phyloP scores from a whole-genome alignment of 2,329 filamentous ascomycete species.

The Tolypocladium ophioglossoides region DNA sequence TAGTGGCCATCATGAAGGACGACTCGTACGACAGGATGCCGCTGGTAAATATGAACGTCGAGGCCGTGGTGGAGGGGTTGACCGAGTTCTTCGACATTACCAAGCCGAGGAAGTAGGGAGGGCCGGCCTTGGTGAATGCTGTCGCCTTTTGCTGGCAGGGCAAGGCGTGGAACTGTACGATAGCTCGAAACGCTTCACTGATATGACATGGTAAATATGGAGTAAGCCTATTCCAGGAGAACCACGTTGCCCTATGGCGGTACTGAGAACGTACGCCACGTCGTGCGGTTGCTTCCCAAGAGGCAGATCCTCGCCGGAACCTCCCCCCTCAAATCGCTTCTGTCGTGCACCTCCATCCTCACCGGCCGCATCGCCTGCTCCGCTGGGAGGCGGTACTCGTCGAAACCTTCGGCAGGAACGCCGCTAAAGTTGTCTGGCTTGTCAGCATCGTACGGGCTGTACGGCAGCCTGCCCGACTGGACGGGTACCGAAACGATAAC shows the following conservation, averaged over 20 bases:
- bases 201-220: background rate
- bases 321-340: slow-evolving; percentile 31
- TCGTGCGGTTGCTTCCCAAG: slow-evolving; percentile 34
- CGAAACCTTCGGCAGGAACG: slow-evolving; percentile 8
- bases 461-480: slow-evolving; percentile 23
- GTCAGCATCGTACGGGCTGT: slow-evolving; percentile 22
- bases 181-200: background rate
- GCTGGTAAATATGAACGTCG: slow-evolving; percentile 78
- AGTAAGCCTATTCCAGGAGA: background rate
- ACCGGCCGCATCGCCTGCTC: slow-evolving; percentile 23
- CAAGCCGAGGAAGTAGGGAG: slow-evolving; percentile 36
- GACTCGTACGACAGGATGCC: slow-evolving; percentile 77
- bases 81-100: slow-evolving; percentile 70
- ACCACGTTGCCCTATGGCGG: slow-evolving; percentile 1
- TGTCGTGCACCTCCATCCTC: slow-evolving; percentile 41
- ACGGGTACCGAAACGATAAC: slow-evolving; percentile 25
- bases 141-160: background rate
- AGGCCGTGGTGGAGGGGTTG: slow-evolving; percentile 68
- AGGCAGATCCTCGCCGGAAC: slow-evolving; percentile 40
- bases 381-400: slow-evolving; percentile 15
- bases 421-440: slow-evolving; percentile 2
- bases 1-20: slow-evolving; percentile 81
- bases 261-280: slow-evolving; percentile 36
- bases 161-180: background rate
- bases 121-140: background rate